Conservation (phyloP, 768 basidiomycete species). For the Boletus subcaerulescens region DNA sequence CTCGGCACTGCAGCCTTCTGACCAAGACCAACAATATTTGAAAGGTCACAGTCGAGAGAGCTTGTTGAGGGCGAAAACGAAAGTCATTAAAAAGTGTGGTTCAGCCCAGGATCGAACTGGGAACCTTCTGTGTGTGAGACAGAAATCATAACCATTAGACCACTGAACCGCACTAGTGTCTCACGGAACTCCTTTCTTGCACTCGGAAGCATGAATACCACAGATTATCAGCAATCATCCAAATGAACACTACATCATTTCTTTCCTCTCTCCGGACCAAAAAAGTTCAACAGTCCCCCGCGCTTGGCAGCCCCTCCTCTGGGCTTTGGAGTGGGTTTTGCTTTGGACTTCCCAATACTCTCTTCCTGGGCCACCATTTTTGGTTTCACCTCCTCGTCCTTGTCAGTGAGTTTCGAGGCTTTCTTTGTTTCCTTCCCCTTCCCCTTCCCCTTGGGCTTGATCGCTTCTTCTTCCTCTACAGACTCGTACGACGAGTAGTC, state of each 20-base stretch:
- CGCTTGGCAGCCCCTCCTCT: constrained; percentile 23
- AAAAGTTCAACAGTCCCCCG: constrained; percentile 32
- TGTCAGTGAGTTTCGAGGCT: background rate
- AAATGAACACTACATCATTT: constrained; percentile 13
- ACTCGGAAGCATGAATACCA: too few relatives aligned
- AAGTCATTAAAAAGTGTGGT: constrained; percentile 18
- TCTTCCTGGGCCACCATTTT: constrained; percentile 14
- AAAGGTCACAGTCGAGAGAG: too few relatives aligned
- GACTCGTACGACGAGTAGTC: constrained; percentile 84
- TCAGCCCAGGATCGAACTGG: constrained; percentile 48
- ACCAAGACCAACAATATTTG: too few relatives aligned
- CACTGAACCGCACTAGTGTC: constrained; percentile 32
- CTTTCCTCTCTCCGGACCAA: constrained; percentile 30
- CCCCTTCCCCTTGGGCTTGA: constrained; percentile 19
- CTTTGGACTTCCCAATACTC: constrained; percentile 13
- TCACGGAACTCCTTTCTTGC: too few relatives aligned
- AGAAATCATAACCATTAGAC: constrained; percentile 51
- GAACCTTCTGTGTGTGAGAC: constrained; percentile 50
- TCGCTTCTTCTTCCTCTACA: constrained; percentile 41
- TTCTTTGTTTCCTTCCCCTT: constrained; percentile 22
- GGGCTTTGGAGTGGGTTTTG: constrained; percentile 15
- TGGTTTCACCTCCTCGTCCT: constrained; percentile 15
- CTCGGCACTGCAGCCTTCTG: too few relatives aligned
- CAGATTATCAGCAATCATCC: background rate
- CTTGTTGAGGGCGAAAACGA: too few relatives aligned